Percentiles rank a stretch among this genome's conserved stretches.
Conservation (phyloP, 2,329 filamentous ascomycete species). For the Volutella citrinella region DNA sequence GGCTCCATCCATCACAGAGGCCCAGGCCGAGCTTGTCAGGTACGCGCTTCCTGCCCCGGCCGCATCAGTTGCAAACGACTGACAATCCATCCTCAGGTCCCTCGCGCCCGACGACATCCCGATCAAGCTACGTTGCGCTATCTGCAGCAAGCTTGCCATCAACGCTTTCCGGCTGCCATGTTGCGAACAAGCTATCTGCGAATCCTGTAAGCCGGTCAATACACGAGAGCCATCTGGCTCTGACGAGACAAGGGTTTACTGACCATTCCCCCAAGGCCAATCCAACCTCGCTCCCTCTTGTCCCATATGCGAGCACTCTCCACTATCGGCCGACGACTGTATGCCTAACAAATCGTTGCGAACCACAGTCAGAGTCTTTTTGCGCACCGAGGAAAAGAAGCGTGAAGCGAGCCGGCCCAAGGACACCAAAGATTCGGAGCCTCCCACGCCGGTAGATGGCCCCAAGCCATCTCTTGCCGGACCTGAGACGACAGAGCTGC, state of each 20-base stretch:
- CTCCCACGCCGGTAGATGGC: conserved; percentile 41
- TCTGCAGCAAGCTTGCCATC: conserved; percentile 85
- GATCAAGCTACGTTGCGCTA: conserved; percentile 92
- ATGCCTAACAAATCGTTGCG: conserved; percentile 87
- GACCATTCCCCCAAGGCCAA: conserved; percentile 51
- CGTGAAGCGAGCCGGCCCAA: conserved; percentile 62
- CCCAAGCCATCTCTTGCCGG: conserved; percentile 30
- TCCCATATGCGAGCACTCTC: conserved; percentile 89
- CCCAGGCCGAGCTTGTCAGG: conserved; percentile 59
- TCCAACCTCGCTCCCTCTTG: conserved; percentile 73
- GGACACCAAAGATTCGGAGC: conserved; percentile 39
- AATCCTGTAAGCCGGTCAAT: conserved; percentile 73
- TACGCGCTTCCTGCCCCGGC: conserved; percentile 27
- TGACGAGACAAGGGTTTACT: too few species aligned
- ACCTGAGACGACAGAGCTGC: conserved; percentile 16
- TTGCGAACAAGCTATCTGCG: conserved; percentile 93
- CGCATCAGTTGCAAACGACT: conserved; percentile 9
- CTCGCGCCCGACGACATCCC: conserved; percentile 82
- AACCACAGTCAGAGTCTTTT: conserved; percentile 85
- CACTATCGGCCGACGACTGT: conserved; percentile 81
- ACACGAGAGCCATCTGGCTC: too few species aligned
- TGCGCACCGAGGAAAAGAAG: conserved; percentile 90
- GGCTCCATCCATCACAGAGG: conserved; percentile 41
- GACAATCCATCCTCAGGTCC: conserved; percentile 56
- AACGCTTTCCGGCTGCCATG: conserved; percentile 91